Percentiles rank a stretch among this genome's conserved stretches.
Evolutionary conservation across 2,329 filamentous ascomycete genomes (phyloP).

Genomic region (Aspergillus arachidicola): DNA sequence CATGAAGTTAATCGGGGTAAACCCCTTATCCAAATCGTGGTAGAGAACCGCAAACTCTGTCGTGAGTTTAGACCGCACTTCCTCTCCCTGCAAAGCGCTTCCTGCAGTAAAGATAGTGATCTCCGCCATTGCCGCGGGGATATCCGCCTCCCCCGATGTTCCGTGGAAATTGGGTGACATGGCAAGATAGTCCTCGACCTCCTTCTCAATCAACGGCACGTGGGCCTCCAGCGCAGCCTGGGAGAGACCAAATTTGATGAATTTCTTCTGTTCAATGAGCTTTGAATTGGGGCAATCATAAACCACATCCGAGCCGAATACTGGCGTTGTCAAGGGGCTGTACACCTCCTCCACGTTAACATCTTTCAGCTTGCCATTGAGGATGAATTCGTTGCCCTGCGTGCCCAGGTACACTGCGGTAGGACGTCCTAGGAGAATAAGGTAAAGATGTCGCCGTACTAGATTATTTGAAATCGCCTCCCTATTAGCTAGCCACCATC

Average conservation of each 20-base stretch:
- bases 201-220: conserved; percentile 79
- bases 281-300: conserved; percentile 91
- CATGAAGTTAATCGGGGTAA: conserved; percentile 80
- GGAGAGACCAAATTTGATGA: conserved; percentile 67
- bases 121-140: conserved; percentile 70
- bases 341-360: conserved; percentile 92
- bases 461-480: too few species aligned
- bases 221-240: conserved; percentile 66
- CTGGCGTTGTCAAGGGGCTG: conserved; percentile 68
- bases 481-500: conserved; percentile 23
- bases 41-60: conserved; percentile 73
- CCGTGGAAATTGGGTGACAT: conserved; percentile 61
- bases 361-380: conserved; percentile 89
- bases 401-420: conserved; percentile 83
- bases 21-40: conserved; percentile 79
- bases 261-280: conserved; percentile 94
- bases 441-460: conserved; percentile 90
- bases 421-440: conserved; percentile 82
- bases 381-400: conserved; percentile 86
- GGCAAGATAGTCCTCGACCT: conserved; percentile 56
- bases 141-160: conserved; percentile 62
- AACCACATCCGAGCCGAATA: conserved; percentile 82
- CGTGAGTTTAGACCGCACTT: conserved; percentile 72
- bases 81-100: conserved; percentile 72
- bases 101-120: conserved; percentile 82